These are phyloP conservation scores for Cephalotrichum gorgonifer DNA, from an alignment of 2,329 filamentous ascomycete species.

Conservation along the genomic window DNA sequence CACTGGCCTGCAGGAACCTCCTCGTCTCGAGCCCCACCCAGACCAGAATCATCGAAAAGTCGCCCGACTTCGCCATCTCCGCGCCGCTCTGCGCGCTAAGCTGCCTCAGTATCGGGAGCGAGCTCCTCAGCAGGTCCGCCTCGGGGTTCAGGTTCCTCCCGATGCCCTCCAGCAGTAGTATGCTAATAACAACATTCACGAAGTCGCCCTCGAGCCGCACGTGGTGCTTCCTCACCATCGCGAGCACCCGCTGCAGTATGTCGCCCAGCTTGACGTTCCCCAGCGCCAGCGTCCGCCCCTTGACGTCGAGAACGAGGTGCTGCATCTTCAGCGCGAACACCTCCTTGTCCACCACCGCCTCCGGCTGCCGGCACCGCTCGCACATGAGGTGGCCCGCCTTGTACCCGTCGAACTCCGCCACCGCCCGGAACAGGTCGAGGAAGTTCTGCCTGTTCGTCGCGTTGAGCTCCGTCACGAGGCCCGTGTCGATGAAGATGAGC, in stretches of 20 bases:
- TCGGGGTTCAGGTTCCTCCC: conserved; percentile 78
- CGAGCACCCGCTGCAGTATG: conserved; percentile 78
- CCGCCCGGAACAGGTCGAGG: conserved; percentile 86
- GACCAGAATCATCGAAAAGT: conserved; percentile 78
- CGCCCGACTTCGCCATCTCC: conserved; percentile 58
- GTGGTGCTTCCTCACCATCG: conserved; percentile 87
- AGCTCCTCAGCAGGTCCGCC: conserved; percentile 75
- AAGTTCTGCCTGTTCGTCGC: conserved; percentile 80
- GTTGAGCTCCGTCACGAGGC: conserved; percentile 89
- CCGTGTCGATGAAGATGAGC: conserved; percentile 94
- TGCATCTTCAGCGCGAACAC: conserved; percentile 96
- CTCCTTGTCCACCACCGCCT: conserved; percentile 78
- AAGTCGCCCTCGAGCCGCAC: conserved; percentile 95
- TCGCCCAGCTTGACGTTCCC: conserved; percentile 96
- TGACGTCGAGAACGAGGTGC: conserved; percentile 83
- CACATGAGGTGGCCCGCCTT: conserved; percentile 94
- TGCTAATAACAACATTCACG: conserved; percentile 94
- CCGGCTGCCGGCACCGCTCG: conserved; percentile 83
- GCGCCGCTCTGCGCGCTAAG: conserved; percentile 69
- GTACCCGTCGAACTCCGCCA: conserved; percentile 95
- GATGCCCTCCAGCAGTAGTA: conserved; percentile 87
- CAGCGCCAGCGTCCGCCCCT: conserved; percentile 79
- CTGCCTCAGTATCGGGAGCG: conserved; percentile 81
- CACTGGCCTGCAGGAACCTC: conserved; percentile 78
- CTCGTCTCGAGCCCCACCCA: conserved; percentile 88